Evolutionary conservation across 176 grass and related monocot species (phyloP), one percentile per base, ranked within the genome.

Genomic region (Neostapfia colusana): DNA sequence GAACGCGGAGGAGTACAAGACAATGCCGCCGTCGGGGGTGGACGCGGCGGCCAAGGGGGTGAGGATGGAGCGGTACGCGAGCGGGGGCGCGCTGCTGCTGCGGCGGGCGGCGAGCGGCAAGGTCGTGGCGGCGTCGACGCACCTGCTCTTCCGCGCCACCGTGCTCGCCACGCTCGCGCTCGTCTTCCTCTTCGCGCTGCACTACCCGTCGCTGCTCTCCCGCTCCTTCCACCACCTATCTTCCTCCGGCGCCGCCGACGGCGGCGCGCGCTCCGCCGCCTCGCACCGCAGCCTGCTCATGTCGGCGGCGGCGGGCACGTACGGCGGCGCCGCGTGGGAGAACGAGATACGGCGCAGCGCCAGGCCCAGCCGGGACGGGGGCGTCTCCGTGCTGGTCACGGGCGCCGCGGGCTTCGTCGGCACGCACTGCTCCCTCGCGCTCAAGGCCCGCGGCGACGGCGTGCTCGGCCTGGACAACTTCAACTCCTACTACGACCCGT

Each of bases 381-480:
- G 86, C 8, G 42, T 97, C 24, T 79, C 88, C 4, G 89, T 97
- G 41, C 94, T 97, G 0, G 91, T 93, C 31, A 93, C 95, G 0
- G 95, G 95, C 26, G 95, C 91, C 0, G 91, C 89, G 0, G 91
- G 95, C 0, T 98, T 98, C 70, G 95, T 98, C 2, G 95, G 91
- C 46, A 71, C 80, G 34, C 95, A 98, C 65, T 98, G 95, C 82
- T 90, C 95, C 14, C 87, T 94, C 5, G 89, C 95, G 2, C 78
- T 98, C 36, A 79, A 75, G 49, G 78, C 86, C 62, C 91, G 89
- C 14, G 91, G 95, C 4, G 91, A 98, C 77, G 95, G 95, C 28
- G 95, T 98, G 6, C 28, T 98, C 4, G 95, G 91, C 1, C 81
- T 98, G 35, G 95, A 94, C 85, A 98, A 98, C 84, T 98, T 98